Conservation (phyloP, 2,329 filamentous ascomycete genomes). For the Sporothrix phasma region DNA sequence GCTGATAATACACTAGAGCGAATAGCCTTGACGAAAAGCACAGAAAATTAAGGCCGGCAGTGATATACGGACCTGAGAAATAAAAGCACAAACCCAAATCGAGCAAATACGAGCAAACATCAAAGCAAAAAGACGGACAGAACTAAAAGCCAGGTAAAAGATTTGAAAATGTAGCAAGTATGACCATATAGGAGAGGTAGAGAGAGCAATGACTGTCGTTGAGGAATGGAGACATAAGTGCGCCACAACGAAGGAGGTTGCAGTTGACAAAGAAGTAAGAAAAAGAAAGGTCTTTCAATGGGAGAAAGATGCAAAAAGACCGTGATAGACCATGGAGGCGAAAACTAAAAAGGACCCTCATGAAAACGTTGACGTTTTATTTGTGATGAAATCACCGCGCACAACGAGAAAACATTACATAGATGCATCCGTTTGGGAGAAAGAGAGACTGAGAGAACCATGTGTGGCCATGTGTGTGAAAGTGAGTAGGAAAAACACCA, state of each 20-base stretch:
- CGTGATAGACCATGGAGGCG: background rate
- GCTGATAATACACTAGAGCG: background rate
- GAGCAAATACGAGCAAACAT: background rate
- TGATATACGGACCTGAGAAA: background rate
- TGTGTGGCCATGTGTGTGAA: background rate
- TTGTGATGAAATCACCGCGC: background rate
- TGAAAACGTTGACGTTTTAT: conserved; percentile 1
- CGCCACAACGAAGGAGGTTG: background rate
- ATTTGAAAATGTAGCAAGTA: background rate
- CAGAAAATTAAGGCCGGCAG: background rate
- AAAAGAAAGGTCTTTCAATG: background rate
- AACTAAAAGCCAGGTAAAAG: no score
- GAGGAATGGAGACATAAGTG: background rate
- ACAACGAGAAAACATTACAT: conserved; percentile 5
- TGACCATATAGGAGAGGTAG: background rate
- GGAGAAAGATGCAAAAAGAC: no score
- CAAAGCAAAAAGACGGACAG: background rate
- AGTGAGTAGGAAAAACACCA: conserved; percentile 1
- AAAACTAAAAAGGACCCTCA: background rate
- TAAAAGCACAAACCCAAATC: background rate
- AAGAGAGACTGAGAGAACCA: no score
- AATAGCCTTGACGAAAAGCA: background rate
- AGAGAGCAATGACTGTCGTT: background rate
- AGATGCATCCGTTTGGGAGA: background rate
- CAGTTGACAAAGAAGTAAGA: background rate